Base-by-base conservation (phyloP, 371 early-diverging fungal genomes). In the Mucor irregularis region DNA sequence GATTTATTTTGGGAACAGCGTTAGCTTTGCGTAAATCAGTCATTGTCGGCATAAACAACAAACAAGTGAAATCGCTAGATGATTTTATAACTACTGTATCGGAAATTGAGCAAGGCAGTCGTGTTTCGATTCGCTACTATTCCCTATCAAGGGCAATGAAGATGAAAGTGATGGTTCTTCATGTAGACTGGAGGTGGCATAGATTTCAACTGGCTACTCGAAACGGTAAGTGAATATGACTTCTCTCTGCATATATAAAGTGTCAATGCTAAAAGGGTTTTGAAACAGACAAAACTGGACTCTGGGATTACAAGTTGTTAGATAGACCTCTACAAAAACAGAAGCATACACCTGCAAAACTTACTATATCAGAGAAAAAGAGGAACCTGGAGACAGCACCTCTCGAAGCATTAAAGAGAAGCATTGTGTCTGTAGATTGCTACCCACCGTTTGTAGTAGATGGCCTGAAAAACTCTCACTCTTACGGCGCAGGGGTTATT, bases 121-220 rank as follows among this genome's bases (percentile, higher is more conserved):
- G 90, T 14, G 84, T 95, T 22, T 91, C 95, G 0, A 77, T 95
- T 38, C 81, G 87, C 11, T 93, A 82, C 70, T 93, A 90, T 54
- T 66, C 82, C 3, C 61, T 91, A 10, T 76, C 74, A 22, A 71
- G 77, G 28, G 76, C 85, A 8, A 84, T 90, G 70, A 84, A 85
- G 44, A 84, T 83, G 38, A 82, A 78, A 44, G 82, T 94, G 13
- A 82, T 82, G 68, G 80, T 94, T 34, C 81, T 93, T 53, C 84
- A 80, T 51, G 79, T 93, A 2, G 90, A 92, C 53, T 80, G 91
- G 43, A 90, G 90, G 60, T 96, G 96, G 96, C 83, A 88, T 56
- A 73, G 74, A 14, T 89, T 91, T 64, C 73, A 87, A 44, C 38
- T 92, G 62, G 92, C 89, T n/a, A 65, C 72, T 4, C 83, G 97